Conservation (phyloP, 257 asterid species). For the Sherardia arvensis region DNA sequence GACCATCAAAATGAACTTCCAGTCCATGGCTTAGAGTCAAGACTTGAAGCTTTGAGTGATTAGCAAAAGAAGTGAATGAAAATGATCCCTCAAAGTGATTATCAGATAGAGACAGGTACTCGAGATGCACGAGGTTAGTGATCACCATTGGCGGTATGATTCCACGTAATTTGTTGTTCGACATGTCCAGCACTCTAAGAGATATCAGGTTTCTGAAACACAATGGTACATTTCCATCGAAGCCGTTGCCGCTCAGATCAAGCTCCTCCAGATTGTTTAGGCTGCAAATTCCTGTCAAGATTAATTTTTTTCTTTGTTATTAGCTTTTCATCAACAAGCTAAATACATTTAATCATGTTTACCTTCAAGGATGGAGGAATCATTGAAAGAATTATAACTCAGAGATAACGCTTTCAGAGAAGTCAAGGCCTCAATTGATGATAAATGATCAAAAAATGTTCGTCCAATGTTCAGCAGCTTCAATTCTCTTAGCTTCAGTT, state of each 20-base stretch:
- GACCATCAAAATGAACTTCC: not conserved
- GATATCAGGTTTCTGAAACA: constrained; percentile 1
- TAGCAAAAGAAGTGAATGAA: not conserved
- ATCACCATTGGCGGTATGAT: not conserved
- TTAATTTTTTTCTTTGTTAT: too few relatives aligned
- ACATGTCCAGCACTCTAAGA: not conserved
- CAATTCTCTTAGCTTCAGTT: not conserved
- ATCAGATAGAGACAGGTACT: not conserved
- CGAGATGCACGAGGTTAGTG: not conserved
- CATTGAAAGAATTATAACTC: not conserved
- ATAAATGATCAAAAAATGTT: not conserved
- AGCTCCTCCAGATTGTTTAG: not conserved
- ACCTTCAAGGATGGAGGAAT: constrained; percentile 3
- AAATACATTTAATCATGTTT: not conserved
- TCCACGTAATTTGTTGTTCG: not conserved
- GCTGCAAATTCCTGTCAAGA: constrained; percentile 2
- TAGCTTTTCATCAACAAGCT: not conserved
- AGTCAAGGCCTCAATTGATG: not conserved
- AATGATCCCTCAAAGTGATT: constrained; percentile 1
- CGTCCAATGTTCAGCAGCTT: not conserved
- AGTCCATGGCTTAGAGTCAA: not conserved
- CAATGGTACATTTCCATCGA: not conserved
- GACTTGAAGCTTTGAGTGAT: constrained; percentile 1
- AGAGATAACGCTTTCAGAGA: constrained; percentile 1
- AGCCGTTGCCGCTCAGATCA: not conserved